Base-by-base conservation (phyloP, 2,329 filamentous ascomycete genomes). In the Fusarium sp. region DNA sequence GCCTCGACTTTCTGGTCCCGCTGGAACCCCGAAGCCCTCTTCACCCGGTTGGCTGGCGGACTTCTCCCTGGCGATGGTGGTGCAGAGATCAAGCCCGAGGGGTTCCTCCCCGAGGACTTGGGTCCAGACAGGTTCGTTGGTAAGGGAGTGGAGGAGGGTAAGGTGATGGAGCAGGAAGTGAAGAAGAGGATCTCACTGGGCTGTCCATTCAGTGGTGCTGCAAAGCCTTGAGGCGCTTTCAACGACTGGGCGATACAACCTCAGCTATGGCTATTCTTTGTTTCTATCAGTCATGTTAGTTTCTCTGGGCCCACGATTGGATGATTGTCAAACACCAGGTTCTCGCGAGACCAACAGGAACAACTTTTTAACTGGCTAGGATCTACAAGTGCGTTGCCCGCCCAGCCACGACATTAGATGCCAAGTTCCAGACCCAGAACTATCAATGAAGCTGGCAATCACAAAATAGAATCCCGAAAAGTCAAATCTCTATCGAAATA, bases 1-100 rank as follows among this genome's bases (percentile, higher is more conserved):
- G 85, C 87, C 69, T 85, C 86, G 31, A 92, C 88, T 0, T 80
- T 88, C 44, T 89, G 86, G 89, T 89, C 87, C 75, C 88, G 89
- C 67, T 94, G 88, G 90, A 89, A 89, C 3, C 91, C 87, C 0
- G 79, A 80, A 67, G 90, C 86, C 0, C 86, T 86, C 85, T 66
- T 89, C 5, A 79, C 83, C 22, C 79, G 86, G 77, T 57, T 83
- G 9, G 72, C 79, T 53, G 87, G 87, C 10, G 86, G 84, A 1
- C 81, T 82, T 33, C 69, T 89, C 2, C 87, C 88, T 2, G 86
- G 86, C 4, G 82, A 84, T 29, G 74, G 82, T 2, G 80, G 80
- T 6, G 64, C 64, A 11, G 75, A 77, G 38, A 84, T 85, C 76
- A 81, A 85, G 76, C 81, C 87, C 0, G 78, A 87, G 24, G 89